Evolutionary conservation across 2,329 filamentous ascomycete species (phyloP), one percentile per base, ranked within the genome.

Genomic region (Trichoderma asperellum): DNA sequence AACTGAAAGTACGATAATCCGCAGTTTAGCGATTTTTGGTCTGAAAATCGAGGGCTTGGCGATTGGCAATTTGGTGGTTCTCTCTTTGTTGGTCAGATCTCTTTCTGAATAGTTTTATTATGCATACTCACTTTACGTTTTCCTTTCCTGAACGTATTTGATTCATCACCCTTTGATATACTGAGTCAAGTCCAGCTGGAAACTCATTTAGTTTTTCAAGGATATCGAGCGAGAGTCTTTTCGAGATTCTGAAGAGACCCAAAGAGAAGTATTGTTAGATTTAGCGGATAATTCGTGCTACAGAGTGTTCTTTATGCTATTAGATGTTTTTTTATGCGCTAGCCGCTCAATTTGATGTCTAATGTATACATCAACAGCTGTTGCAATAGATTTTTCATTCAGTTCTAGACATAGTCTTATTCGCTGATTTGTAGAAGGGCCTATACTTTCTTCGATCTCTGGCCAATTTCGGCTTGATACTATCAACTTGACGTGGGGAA

Each of bases 381-480:
- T 29, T 4, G 78, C 76, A 12, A 83, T 73, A 2, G 73, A 75
- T 0, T 75, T 66, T 14, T 72, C 52, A 69, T 82, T 83, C 2
- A 81, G 71, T 63, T 83, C 79, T 8, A 81, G 78, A 34, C 68
- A 68, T 1, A 83, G 43, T 68, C 76, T 5, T 72, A 16, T 18
- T 74, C 74, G 21, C 73, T 37, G 0, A 62, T 49, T 1, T 66
- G 61, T 14, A 37, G 35, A 37, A 37, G 35, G 4, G 10, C n/a
- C 14, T 0, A 58, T 3, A n/a, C 27, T 11, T 72, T 70, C 6
- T 84, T 71, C 2, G 58, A 37, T 37, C 35, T 29, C 76, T 68
- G 64, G 82, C 74, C 56, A 85, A 29, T 84, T 83, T 1, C 83
- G 83, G 61, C 83, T 85, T 0, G 81, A 81, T 0, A 83, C 70